phyloP scores from a whole-genome alignment of 768 basidiomycete genomes.

The Tricholoma saponaceum region DNA sequence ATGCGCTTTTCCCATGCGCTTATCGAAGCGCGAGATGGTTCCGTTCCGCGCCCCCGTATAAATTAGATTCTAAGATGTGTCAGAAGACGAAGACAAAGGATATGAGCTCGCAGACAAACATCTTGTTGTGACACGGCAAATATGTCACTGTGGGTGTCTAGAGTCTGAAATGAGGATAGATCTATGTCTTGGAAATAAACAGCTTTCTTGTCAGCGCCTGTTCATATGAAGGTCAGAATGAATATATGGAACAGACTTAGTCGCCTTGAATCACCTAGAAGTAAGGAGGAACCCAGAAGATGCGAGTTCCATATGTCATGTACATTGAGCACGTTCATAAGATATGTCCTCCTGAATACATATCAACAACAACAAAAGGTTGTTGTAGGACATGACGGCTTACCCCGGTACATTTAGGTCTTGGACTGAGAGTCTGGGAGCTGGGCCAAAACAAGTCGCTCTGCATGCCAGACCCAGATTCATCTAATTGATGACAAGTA shows the following conservation, averaged over 20 bases:
- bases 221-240: background rate
- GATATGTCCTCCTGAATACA: constrained; percentile 27
- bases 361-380: constrained; percentile 4
- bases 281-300: constrained; percentile 43
- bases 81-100: background rate
- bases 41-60: constrained; percentile 64
- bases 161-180: constrained; percentile 27
- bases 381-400: constrained; percentile 7
- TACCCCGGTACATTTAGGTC: constrained; percentile 38
- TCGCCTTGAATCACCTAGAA: constrained; percentile 39
- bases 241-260: background rate
- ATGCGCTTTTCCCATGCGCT: constrained; percentile 34
- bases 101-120: constrained; percentile 27
- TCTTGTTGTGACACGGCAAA: constrained; percentile 53
- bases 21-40: constrained; percentile 52
- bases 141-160: constrained; percentile 60
- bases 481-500: constrained; percentile 4
- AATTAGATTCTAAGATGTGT: constrained; percentile 36
- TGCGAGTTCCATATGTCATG: constrained; percentile 58
- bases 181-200: constrained; percentile 52
- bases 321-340: constrained; percentile 34
- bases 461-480: constrained; percentile 32
- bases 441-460: constrained; percentile 53
- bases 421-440: constrained; percentile 46
- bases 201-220: constrained; percentile 53